A percentile compares a stretch with the other conserved stretches of the same genome.
phyloP scores from a whole-genome alignment of 2,329 filamentous ascomycete genomes.

The Sporothrix variecibatus region DNA sequence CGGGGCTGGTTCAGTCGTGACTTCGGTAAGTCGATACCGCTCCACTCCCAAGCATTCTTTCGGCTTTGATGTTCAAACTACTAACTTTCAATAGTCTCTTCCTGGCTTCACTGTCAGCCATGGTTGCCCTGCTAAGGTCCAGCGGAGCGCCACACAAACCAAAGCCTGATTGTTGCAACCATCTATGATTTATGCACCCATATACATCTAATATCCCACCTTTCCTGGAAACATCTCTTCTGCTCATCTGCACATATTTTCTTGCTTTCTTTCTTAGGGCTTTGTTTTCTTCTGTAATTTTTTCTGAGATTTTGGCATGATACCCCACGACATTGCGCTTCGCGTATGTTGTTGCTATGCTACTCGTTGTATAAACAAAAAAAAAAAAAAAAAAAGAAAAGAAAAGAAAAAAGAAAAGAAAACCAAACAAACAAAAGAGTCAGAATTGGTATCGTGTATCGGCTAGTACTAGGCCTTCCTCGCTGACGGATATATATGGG shows the following conservation, averaged over 20 bases:
- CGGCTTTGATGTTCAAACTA: background rate
- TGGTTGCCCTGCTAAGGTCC: constrained; percentile 32
- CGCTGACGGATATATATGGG: background rate
- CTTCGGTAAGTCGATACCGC: constrained; percentile 54
- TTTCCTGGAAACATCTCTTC: background rate
- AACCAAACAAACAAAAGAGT: background rate
- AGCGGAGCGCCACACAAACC: constrained; percentile 28
- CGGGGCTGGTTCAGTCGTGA: constrained; percentile 82
- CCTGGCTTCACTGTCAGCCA: constrained; percentile 33
- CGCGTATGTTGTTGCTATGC: constrained; percentile 19
- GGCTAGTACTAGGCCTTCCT: background rate
- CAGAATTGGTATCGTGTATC: background rate
- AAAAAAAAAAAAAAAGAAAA: constrained; percentile 6
- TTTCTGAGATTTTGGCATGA: constrained; percentile 29
- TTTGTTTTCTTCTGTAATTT: constrained; percentile 11
- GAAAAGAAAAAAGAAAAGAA: background rate
- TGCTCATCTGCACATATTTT: constrained; percentile 8
- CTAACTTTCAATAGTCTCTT: constrained; percentile 28
- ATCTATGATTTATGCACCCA: background rate
- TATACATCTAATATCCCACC: background rate
- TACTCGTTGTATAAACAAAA: constrained; percentile 24
- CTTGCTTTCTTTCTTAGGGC: constrained; percentile 19
- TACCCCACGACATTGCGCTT: constrained; percentile 32
- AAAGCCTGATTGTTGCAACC: background rate
- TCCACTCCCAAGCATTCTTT: background rate